Evolutionary conservation across 768 basidiomycete genomes (phyloP), one percentile per base, ranked within the genome.

Genomic region (Termitomyces sp.): DNA sequence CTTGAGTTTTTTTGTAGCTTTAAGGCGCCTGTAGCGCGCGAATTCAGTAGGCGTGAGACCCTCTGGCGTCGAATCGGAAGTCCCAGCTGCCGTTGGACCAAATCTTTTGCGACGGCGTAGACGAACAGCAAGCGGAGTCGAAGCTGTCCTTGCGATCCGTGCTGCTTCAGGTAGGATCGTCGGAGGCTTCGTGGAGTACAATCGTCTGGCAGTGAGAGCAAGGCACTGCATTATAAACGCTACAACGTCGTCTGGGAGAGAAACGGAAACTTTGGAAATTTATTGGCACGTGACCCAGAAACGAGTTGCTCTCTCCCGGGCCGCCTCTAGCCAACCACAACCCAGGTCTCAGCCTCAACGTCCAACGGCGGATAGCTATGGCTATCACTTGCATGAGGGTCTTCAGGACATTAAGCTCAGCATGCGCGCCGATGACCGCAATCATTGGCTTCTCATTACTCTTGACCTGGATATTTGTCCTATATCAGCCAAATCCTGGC

Each of bases 401-500:
- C 44, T 73, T 81, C 23, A 82, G 87, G 39, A 76, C 75, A 53
- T 42, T 83, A 37, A 77, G 80, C 42, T 79, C 79, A 5, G 70
- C 83, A 27, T 81, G 82, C 57, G 75, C 78, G 5, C 88, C 89
- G 0, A 71, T 85, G 47, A 73, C 81, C 3, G 73, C 85, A 11
- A 71, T 89, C 61, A 65, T 89, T 45, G 76, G 79, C 12, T 89
- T 96, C 72, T 83, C 83, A 16, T 79, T 79, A 55, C 75, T 91
- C 42, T 85, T 95, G 53, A 82, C 84, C 2, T 88, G 86, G 67
- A 72, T 91, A 34, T 91, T 92, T 65, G 74, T 94, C 21, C 83
- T 96, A 32, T 88, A 92, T 64, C 89, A 91, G 67, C 90, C 89
- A 3, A 81, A 80, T 10, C 76, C 77, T 2, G 89, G 89, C 3